Base-by-base conservation (phyloP, 176 grass and related monocot genomes). In the Musa beccarii region DNA sequence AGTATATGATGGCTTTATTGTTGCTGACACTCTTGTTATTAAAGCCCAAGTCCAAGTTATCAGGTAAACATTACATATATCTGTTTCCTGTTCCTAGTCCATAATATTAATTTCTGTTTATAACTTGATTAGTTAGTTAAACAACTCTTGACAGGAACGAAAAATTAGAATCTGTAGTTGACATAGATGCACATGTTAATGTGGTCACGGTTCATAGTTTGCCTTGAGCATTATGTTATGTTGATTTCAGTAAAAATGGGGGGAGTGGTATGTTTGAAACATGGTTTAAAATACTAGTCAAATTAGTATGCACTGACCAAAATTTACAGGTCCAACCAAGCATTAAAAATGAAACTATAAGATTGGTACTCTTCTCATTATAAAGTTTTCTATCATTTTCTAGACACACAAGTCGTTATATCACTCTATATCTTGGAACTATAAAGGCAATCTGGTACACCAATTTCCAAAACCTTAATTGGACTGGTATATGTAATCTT, bases 31-130 rank as follows among this genome's bases (percentile, higher is more conserved):
- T 75, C 90, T 99, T 81, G 86, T 88, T 56, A 99, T 99, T 76
- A 99, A 99, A 87, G 95, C 91, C 65, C 95, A 99, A 99, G 95
- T 99, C 84, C 95, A 99, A 92, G 95, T 99, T 62, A 92, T 99
- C 70, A 94, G 95, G 95, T 99, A 92, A 55, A 0, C 56, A 15
- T 56, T 10, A 9, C 15, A 8, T 15, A 19, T 62, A 62, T 69
- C 70, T 82, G 77, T 81, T 67, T 70, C 22, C 26, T 28, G 80
- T 55, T 24, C 76, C 66, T 13, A 59, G 52, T 79, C 59, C 62
- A 79, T 66, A 15, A 13, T 56, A 54, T 79, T 12, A 84, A 1
- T 69, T 10, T 52, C 9, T 56, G 25, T 54, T 74, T 73, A 2
- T 10, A 26, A 56, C 53, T 74, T 56, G 10, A 10, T 26, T 19